Percentiles rank a stretch among this genome's conserved stretches.
phyloP scores from a whole-genome alignment of 208 protist species.

The Lotmaria passim region DNA sequence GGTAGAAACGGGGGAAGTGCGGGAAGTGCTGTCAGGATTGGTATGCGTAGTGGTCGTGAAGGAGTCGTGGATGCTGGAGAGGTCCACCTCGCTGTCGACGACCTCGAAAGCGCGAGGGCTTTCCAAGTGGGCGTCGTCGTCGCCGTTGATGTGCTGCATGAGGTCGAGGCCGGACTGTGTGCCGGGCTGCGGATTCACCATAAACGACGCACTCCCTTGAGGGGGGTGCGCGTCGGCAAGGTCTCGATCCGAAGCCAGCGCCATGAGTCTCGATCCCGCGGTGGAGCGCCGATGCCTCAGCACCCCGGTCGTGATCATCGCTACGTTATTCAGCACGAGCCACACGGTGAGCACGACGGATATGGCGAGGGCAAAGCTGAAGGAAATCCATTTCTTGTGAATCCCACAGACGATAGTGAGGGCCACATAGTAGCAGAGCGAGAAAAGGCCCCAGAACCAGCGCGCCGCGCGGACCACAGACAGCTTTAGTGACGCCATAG shows the following conservation, averaged over 20 bases:
- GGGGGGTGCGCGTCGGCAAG: neutral
- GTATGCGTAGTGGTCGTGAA: neutral
- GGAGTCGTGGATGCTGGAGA: conserved; percentile 33
- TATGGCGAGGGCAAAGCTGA: conserved; percentile 28
- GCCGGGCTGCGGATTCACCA: neutral
- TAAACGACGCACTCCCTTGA: neutral
- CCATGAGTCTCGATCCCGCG: too few relatives aligned
- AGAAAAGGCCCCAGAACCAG: conserved; percentile 31
- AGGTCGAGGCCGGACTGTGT: too few relatives aligned
- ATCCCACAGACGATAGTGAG: conserved; percentile 37
- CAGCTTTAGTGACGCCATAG: neutral
- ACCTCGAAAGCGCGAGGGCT: neutral
- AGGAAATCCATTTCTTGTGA: conserved; percentile 39
- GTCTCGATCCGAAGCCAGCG: neutral
- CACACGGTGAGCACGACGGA: conserved; percentile 21
- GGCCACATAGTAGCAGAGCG: conserved; percentile 46
- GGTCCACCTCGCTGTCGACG: conserved; percentile 13
- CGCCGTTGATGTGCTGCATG: neutral
- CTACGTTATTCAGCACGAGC: conserved; percentile 18
- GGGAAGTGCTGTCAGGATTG: neutral
- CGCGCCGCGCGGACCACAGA: conserved; percentile 20
- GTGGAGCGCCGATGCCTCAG: neutral
- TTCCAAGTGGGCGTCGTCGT: neutral
- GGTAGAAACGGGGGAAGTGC: neutral
- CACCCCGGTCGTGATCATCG: conserved; percentile 11